Conservation (phyloP, 1,284 basidiomycete species). For the Sparassis latifolia region DNA sequence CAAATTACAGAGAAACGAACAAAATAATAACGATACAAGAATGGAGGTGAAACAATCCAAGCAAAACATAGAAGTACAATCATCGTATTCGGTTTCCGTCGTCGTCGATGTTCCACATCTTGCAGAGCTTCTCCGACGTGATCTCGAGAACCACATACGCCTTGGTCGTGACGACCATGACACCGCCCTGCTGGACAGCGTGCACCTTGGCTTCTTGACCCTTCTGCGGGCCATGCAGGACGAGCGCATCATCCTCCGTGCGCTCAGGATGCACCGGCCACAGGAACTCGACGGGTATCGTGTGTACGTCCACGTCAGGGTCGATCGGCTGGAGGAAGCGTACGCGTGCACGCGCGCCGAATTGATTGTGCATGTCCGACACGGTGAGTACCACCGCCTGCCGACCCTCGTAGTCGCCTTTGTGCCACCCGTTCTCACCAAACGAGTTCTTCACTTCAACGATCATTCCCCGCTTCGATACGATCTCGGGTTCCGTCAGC, state of each 20-base stretch:
- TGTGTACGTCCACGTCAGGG: slow-evolving; percentile 12
- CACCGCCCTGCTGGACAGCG: slow-evolving; percentile 10
- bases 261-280: slow-evolving; percentile 22
- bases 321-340: slow-evolving; percentile 21
- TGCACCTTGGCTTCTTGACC: slow-evolving; percentile 19
- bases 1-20: no score
- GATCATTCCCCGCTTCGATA: slow-evolving; percentile 40
- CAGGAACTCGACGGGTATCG: slow-evolving; percentile 25
- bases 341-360: slow-evolving; percentile 23
- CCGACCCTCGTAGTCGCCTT: slow-evolving; percentile 47
- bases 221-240: slow-evolving; percentile 19
- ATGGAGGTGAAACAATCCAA: background rate
- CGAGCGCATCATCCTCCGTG: slow-evolving; percentile 18
- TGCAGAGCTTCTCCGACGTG: slow-evolving; percentile 5
- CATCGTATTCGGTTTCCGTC: slow-evolving; percentile 4
- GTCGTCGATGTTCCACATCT: background rate
- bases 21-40: background rate
- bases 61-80: no score
- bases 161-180: slow-evolving; percentile 6
- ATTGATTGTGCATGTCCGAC: slow-evolving; percentile 28
- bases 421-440: slow-evolving; percentile 35
- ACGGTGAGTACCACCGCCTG: slow-evolving; percentile 37
- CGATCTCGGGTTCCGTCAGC: slow-evolving; percentile 39
- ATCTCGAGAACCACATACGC: slow-evolving; percentile 7
- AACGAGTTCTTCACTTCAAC: slow-evolving; percentile 42